These are phyloP conservation scores for Phytophthora idaei DNA, from an alignment of 352 stramenopile genomes.

Conservation along the genomic window DNA sequence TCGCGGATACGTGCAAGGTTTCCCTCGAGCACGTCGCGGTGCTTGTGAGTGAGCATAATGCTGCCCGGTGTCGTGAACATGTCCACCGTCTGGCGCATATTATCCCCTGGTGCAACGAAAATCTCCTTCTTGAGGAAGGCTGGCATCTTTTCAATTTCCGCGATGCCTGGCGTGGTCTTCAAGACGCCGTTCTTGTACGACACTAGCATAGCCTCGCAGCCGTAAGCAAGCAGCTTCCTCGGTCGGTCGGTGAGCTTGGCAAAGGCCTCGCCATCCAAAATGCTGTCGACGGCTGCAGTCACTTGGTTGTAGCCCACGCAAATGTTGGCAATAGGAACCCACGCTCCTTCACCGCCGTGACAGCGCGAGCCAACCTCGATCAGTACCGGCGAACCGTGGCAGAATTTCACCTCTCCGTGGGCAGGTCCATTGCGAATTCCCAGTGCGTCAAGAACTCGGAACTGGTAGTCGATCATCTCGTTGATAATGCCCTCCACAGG, in stretches of 20 bases:
- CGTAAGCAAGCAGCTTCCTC: conserved; percentile 77
- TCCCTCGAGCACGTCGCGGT: conserved; percentile 78
- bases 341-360: conserved; percentile 95
- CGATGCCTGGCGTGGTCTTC: conserved; percentile 88
- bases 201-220: conserved; percentile 94
- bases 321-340: conserved; percentile 90
- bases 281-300: conserved; percentile 87
- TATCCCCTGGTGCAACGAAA: conserved; percentile 80
- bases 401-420: conserved; percentile 89
- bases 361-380: conserved; percentile 97
- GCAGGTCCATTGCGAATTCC: conserved; percentile 78
- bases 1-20: conserved; percentile 93
- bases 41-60: conserved; percentile 93
- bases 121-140: conserved; percentile 94
- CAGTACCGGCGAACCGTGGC: conserved; percentile 86
- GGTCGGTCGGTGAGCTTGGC: conserved; percentile 71
- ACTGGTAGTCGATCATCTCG: conserved; percentile 86
- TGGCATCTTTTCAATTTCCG: conserved; percentile 91
- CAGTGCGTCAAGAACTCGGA: conserved; percentile 76
- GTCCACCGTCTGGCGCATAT: conserved; percentile 92
- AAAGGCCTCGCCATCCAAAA: conserved; percentile 67
- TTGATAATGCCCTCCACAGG: conserved; percentile 71
- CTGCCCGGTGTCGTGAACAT: conserved; percentile 95
- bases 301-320: conserved; percentile 96
- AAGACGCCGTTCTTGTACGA: conserved; percentile 92